phyloP scores from a whole-genome alignment of 139 green algal species.

The Chlorella sp. region DNA sequence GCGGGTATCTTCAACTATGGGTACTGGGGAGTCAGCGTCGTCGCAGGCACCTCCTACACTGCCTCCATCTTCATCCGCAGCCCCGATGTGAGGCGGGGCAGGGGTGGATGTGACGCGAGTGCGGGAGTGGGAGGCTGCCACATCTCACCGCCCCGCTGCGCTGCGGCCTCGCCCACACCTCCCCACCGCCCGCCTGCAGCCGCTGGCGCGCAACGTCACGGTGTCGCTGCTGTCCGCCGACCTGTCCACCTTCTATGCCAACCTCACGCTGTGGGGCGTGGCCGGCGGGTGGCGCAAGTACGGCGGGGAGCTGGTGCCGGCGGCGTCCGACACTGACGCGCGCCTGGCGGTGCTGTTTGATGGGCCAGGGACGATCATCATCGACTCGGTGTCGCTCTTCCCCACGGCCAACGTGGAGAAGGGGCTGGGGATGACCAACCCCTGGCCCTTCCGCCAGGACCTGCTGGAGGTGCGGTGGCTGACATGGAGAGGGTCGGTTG shows the following conservation, averaged over 20 bases:
- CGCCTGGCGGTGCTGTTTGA: constrained; percentile 22
- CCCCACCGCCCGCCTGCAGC: not conserved
- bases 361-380: constrained; percentile 10
- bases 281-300: constrained; percentile 15
- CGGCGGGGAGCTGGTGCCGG: constrained; percentile 2
- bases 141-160: too few relatives aligned
- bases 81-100: not conserved
- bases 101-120: too few relatives aligned
- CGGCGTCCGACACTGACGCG: constrained; percentile 16
- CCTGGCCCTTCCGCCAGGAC: constrained; percentile 44
- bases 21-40: constrained; percentile 44
- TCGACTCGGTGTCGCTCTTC: constrained; percentile 43
- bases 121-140: not conserved
- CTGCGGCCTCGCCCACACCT: not conserved
- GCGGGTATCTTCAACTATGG: constrained; percentile 42
- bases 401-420: constrained; percentile 37
- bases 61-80: constrained; percentile 22
- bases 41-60: constrained; percentile 24
- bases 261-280: constrained; percentile 9
- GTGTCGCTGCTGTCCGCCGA: constrained; percentile 16
- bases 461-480: too few relatives aligned
- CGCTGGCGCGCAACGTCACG: not conserved
- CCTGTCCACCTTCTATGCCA: constrained; percentile 18
- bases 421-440: constrained; percentile 26
- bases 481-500: too few relatives aligned